These are phyloP conservation scores for Lantana camara DNA, from an alignment of 257 asterid species.

Conservation along the genomic window DNA sequence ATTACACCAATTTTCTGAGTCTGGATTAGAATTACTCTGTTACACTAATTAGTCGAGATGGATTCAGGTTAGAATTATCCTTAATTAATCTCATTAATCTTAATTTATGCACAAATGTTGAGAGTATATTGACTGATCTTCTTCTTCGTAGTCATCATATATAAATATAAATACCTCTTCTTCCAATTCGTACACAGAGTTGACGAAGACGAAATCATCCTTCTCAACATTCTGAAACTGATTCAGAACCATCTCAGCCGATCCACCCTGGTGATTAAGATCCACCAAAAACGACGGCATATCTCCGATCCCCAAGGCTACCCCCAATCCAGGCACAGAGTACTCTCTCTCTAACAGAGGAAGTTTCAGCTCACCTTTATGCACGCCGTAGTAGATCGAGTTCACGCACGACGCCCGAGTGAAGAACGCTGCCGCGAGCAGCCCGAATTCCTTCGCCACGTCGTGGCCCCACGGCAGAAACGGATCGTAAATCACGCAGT, in stretches of 20 bases:
- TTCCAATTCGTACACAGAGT: slow-evolving; percentile 34
- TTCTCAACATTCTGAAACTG: slow-evolving; percentile 31
- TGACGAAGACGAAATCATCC: slow-evolving; percentile 30
- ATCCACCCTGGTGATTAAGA: background rate
- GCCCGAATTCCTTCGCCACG: slow-evolving; percentile 25
- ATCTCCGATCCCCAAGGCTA: slow-evolving; percentile 19
- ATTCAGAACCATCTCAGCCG: slow-evolving; percentile 2
- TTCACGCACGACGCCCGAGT: slow-evolving; percentile 28
- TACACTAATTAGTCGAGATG: too few species aligned
- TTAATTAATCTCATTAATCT: too few species aligned
- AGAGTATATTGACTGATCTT: too few species aligned
- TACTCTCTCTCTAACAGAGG: slow-evolving; percentile 3
- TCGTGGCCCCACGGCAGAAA: slow-evolving; percentile 24
- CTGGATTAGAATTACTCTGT: too few species aligned
- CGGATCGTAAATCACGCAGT: slow-evolving; percentile 30
- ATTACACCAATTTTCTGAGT: too few species aligned
- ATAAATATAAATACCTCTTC: slow-evolving; percentile 23
- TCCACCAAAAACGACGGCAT: slow-evolving; percentile 34
- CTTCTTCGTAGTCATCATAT: background rate
- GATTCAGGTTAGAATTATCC: too few species aligned
- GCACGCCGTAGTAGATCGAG: slow-evolving; percentile 14
- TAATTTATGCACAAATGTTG: too few species aligned
- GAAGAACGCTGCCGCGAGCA: slow-evolving; percentile 26
- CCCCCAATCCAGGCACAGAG: slow-evolving; percentile 18
- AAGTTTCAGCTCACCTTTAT: slow-evolving; percentile 1